Conservation (phyloP, 176 grass and related monocot genomes). For the Tillandsia leiboldiana region DNA sequence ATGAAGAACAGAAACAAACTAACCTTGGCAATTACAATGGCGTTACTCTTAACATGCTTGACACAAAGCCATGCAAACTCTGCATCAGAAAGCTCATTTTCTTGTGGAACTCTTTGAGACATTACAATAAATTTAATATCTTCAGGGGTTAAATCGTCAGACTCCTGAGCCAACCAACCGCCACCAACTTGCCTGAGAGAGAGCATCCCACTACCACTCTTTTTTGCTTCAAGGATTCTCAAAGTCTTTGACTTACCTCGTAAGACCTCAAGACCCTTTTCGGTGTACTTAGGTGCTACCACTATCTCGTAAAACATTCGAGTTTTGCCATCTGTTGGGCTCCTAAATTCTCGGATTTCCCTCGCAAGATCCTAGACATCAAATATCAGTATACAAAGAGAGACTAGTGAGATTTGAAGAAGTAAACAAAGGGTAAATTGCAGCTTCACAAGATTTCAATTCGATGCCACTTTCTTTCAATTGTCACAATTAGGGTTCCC, state of each 20-base stretch:
- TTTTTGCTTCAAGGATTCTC: slow-evolving; percentile 76
- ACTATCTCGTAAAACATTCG: slow-evolving; percentile 97
- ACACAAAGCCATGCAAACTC: slow-evolving; percentile 88
- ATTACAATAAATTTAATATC: slow-evolving; percentile 51
- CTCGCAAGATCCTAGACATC: slow-evolving; percentile 60
- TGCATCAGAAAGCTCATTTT: slow-evolving; percentile 48
- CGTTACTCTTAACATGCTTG: slow-evolving; percentile 98
- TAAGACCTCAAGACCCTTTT: slow-evolving; percentile 68
- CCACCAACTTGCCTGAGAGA: slow-evolving; percentile 71
- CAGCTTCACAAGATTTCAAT: background rate
- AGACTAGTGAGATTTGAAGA: background rate
- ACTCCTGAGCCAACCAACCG: slow-evolving; percentile 73
- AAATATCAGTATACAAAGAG: background rate
- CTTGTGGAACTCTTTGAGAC: slow-evolving; percentile 23
- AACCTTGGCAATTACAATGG: slow-evolving; percentile 95
- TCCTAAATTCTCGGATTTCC: slow-evolving; percentile 83
- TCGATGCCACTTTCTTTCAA: no score
- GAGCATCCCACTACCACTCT: slow-evolving; percentile 50
- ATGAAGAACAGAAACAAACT: slow-evolving; percentile 4
- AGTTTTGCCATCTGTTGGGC: slow-evolving; percentile 53
- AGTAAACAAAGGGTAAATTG: background rate
- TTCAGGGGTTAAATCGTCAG: slow-evolving; percentile 62
- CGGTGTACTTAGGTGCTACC: slow-evolving; percentile 67
- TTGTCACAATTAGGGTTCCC: no score
- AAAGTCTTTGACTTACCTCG: slow-evolving; percentile 81